Percentiles rank a stretch among this genome's conserved stretches.
Conservation (phyloP, 225 moss, liverwort and hornwort genomes). For the Straminergon stramineum region DNA sequence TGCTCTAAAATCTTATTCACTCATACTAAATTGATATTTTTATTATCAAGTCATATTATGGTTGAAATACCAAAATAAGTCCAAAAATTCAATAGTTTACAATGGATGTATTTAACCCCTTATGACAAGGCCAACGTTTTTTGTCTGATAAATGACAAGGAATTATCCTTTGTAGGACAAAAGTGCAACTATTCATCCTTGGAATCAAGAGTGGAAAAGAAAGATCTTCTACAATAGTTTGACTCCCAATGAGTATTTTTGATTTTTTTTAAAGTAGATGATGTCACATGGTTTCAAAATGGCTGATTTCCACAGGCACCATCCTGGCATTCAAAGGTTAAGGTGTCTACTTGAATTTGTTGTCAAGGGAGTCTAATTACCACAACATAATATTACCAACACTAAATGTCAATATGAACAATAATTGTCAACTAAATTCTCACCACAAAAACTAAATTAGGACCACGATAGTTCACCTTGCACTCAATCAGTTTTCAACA, state of each 20-base stretch:
- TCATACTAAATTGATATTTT: background rate
- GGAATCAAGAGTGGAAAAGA: too few species aligned
- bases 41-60: background rate
- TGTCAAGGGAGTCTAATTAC: background rate
- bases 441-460: background rate
- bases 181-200: too few species aligned
- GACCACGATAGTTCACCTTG: background rate
- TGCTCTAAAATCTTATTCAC: background rate
- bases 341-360: background rate
- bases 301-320: too few species aligned
- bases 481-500: background rate
- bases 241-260: too few species aligned
- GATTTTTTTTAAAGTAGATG: too few species aligned
- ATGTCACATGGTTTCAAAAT: too few species aligned
- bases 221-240: too few species aligned
- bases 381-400: background rate
- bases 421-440: background rate
- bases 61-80: background rate
- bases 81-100: background rate
- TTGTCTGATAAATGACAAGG: too few species aligned
- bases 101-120: background rate
- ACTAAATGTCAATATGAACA: background rate
- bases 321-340: too few species aligned
- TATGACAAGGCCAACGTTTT: too few species aligned
- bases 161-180: too few species aligned